A percentile compares a stretch with the other conserved stretches of the same genome.
Evolutionary conservation across 1,139 yeast genomes (phyloP).

Genomic region (Suhomyces yuchorum): DNA sequence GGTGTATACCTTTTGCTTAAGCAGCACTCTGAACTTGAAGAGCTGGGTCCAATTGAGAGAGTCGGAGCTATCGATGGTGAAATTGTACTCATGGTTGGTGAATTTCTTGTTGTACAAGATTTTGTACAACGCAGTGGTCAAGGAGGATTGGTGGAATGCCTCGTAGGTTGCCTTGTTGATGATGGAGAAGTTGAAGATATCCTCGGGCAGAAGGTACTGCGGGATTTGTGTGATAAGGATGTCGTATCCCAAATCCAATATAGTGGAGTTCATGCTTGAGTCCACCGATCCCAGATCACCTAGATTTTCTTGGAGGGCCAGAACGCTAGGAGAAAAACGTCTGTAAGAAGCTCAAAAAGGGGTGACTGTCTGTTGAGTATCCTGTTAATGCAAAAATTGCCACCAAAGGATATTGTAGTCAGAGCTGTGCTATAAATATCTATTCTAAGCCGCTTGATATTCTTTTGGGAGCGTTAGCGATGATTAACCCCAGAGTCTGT

Average conservation of each 20-base stretch:
- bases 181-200: conserved; percentile 49
- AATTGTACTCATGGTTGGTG: conserved; percentile 35
- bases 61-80: conserved; percentile 25
- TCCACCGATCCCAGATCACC: neutral
- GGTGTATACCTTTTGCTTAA: conserved; percentile 50
- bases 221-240: conserved; percentile 44
- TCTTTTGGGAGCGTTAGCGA: neutral
- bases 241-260: conserved; percentile 45
- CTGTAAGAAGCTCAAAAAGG: too few species aligned
- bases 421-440: conserved; percentile 2
- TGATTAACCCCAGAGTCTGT: neutral
- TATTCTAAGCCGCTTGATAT: neutral
- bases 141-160: conserved; percentile 25
- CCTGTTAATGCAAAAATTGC: neutral
- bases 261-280: neutral
- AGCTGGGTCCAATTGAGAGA: conserved; percentile 52
- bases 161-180: conserved; percentile 40
- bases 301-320: neutral
- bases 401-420: neutral
- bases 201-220: conserved; percentile 42
- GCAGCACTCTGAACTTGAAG: conserved; percentile 44
- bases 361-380: neutral
- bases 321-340: too few species aligned
- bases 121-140: conserved; percentile 46
- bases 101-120: conserved; percentile 53